These are phyloP conservation scores for Pythium coloratum DNA, from an alignment of 352 stramenopile genomes.

Conservation along the genomic window DNA sequence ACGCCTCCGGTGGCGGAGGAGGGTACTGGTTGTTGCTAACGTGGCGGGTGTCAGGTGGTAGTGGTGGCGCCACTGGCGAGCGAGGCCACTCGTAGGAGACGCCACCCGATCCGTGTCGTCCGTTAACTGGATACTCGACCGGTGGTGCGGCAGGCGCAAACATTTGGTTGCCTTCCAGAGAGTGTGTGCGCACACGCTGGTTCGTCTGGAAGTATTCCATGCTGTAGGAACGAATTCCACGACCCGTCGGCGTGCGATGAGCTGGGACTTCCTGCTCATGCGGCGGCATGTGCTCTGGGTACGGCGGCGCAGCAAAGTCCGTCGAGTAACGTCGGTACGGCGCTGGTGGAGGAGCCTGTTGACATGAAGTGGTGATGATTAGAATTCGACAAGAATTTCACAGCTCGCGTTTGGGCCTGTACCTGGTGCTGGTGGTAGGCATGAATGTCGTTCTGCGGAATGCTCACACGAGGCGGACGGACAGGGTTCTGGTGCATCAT, in stretches of 20 bases:
- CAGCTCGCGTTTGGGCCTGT: not conserved
- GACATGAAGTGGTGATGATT: not conserved
- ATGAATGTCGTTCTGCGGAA: slow-evolving; percentile 57
- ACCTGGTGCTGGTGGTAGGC: slow-evolving; percentile 56
- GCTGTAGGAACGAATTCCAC: slow-evolving; percentile 71
- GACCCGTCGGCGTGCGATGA: slow-evolving; percentile 37
- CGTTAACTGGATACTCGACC: slow-evolving; percentile 59
- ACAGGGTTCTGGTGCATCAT: slow-evolving; percentile 30
- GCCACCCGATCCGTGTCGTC: slow-evolving; percentile 58
- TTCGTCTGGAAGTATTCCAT: slow-evolving; percentile 69
- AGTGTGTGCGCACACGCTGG: slow-evolving; percentile 68
- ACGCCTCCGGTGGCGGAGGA: slow-evolving; percentile 67
- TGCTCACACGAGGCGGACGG: slow-evolving; percentile 67
- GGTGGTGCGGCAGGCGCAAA: slow-evolving; percentile 42
- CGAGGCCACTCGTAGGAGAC: slow-evolving; percentile 71
- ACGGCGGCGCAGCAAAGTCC: slow-evolving; percentile 63
- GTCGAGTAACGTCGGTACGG: slow-evolving; percentile 75
- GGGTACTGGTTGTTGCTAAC: slow-evolving; percentile 40
- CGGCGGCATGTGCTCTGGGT: slow-evolving; percentile 53
- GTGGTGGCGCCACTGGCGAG: slow-evolving; percentile 45
- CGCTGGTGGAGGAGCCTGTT: slow-evolving; percentile 34
- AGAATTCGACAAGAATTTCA: too few relatives aligned
- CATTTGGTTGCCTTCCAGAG: slow-evolving; percentile 67
- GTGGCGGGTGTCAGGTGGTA: slow-evolving; percentile 50
- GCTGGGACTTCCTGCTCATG: slow-evolving; percentile 42